Base-by-base conservation (phyloP, 192 early-diverging fungal genomes). In the Linnemannia elongata region DNA sequence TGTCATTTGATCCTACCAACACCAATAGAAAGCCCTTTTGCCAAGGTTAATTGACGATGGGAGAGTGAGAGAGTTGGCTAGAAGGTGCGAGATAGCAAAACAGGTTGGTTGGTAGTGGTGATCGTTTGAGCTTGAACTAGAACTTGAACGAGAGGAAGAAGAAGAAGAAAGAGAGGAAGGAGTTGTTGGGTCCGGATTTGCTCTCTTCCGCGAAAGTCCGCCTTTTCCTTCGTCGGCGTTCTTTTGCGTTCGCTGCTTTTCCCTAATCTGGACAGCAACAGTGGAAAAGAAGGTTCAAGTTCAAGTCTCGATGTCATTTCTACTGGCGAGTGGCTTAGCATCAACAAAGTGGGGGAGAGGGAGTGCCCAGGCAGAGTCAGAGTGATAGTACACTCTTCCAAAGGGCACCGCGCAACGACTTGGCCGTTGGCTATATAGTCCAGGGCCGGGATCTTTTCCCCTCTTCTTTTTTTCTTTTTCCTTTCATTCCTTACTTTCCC, bases 401-500 rank as follows among this genome's bases (percentile, higher is more conserved):
- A 33, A 52, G 18, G 47, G 49, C 5, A 52, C 49, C 49, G 49
- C 49, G 49, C 49, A 52, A 15, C 30, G 60, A 33, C 60, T 66
- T 66, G 24, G 4, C 10, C n/a, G 60, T 30, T 27, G n/a, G 4
- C 30, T 66, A 30, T 27, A 30, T 30, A 30, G n/a, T 33, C 13
- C 30, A 27, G 10, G 60, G n/a, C 60, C 60, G 60, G 60, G 60
- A 66, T 66, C 47, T 57, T 49, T 74, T 68, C n/a, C 22, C 35
- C 79, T 38, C 24, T 45, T 38, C 52, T 60, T 72, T 72, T 38
- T 42, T 42, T 72, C n/a, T 24, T 39, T 6, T 54, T 52, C 47
- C 35, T 52, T 55, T 74, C 57, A 69, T 74, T 84, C 77, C 27
- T 71, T 76, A 70, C 57, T 49, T 79, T 72, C 33, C 55, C n/a